Evolutionary conservation across 73 alveolate species (phyloP), one percentile per base, ranked within the genome.

Genomic region (Paraurostyla sp.): DNA sequence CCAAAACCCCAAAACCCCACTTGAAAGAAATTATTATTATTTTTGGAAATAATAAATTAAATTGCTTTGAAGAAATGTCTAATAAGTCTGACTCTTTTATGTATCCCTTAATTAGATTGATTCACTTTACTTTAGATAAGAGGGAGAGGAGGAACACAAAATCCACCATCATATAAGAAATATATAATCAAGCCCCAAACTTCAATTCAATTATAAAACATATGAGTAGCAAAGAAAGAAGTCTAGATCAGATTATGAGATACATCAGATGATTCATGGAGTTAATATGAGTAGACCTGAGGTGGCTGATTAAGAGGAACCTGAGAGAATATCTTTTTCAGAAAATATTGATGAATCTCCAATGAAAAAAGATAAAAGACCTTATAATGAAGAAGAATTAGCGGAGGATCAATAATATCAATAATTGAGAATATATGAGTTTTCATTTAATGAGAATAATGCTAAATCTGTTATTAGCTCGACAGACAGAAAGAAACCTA

Each of bases 341-440:
- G 86, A 73, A 50, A 73, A 73, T 43, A 73, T 73, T 13, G 86
- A 73, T 29, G 86, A 73, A 46, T 73, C 86, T 3, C 86, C 86
- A 2, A 18, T 43, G 49, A 73, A 73, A 30, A 73, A 25, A 40
- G 50, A 73, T 7, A 4, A 25, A 73, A 1, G 41, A 23, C 25
- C 6, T 9, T 30, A 32, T 36, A n/a, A 68, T 20, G 41, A 68
- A 3, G 15, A 9, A 6, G 86, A 73, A 33, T 73, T 13, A 38
- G 46, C 41, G 2, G 82, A 65, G 46, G 35, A 38, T 40, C 16
- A 15, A 7, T 56, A 65, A 7, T 56, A 65, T 1, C 23, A 73
- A 18, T 11, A 73, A n/a, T 16, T 48, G 3, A 73, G 46, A 48
- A 49, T 73, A 2, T 49, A 43, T 49, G 86, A 73, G 32, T 73